These are phyloP conservation scores for Hypomyces perniciosus DNA, from an alignment of 2,329 filamentous ascomycete genomes.

Conservation along the genomic window DNA sequence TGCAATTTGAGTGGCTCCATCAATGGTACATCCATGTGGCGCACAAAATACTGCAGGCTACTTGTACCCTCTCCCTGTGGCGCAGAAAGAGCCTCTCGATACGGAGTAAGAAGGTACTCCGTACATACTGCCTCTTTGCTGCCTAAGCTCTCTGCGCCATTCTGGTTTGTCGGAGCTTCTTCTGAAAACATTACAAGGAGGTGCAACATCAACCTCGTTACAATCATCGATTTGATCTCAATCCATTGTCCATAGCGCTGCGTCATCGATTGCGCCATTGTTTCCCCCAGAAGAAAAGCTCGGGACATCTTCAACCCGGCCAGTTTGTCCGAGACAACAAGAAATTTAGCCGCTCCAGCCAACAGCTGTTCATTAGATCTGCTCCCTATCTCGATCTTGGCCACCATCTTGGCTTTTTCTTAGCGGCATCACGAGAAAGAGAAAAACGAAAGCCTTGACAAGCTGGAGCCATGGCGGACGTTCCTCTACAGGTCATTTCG, in stretches of 20 bases:
- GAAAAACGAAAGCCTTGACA: neutral
- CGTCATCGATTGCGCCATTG: neutral
- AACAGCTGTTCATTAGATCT: neutral
- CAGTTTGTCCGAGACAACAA: slow-evolving; percentile 11
- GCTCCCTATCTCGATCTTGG: neutral
- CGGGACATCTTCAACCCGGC: slow-evolving; percentile 8
- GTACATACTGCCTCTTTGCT: too few relatives aligned
- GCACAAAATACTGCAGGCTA: too few relatives aligned
- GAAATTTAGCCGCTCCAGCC: neutral
- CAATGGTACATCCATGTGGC: too few relatives aligned
- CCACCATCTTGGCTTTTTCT: neutral
- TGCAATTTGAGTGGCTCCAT: too few relatives aligned
- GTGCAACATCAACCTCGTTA: too few relatives aligned
- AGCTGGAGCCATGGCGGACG: slow-evolving; percentile 54
- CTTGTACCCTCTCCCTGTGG: too few relatives aligned
- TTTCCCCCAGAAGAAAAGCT: neutral
- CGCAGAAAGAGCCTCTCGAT: too few relatives aligned
- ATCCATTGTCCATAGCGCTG: neutral
- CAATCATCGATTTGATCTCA: neutral
- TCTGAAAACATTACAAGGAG: too few relatives aligned
- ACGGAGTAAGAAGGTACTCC: too few relatives aligned
- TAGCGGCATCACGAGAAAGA: neutral
- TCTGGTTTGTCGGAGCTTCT: neutral
- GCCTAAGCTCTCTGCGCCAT: neutral
- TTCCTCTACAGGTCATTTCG: slow-evolving; percentile 69